phyloP scores from a whole-genome alignment of 2,329 filamentous ascomycete genomes.

The Sclerotinia trifoliorum region DNA sequence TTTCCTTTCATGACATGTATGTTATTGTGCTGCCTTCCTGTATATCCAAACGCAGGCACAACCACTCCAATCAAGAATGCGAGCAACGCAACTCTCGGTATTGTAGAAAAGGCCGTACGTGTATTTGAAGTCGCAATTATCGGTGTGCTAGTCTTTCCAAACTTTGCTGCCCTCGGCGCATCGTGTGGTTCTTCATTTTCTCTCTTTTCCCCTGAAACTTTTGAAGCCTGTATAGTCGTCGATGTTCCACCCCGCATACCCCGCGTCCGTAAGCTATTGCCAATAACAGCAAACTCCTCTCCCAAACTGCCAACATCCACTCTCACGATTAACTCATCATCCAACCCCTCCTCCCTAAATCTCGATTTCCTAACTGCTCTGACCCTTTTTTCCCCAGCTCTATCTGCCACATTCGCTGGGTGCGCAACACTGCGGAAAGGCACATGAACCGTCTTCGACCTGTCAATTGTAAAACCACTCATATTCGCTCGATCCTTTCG shows the following conservation, averaged over 20 bases:
- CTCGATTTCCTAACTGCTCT: constrained; percentile 9
- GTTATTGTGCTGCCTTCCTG: constrained; percentile 44
- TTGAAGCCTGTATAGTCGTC: not conserved
- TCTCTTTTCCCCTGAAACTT: not conserved
- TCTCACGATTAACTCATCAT: constrained; percentile 29
- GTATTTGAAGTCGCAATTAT: constrained; percentile 47
- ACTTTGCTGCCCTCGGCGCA: not conserved
- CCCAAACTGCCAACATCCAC: constrained; percentile 15
- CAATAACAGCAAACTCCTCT: not conserved
- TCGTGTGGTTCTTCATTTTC: not conserved
- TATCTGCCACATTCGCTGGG: not conserved
- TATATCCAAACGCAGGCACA: constrained; percentile 47
- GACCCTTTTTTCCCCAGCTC: not conserved
- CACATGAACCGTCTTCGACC: constrained; percentile 19
- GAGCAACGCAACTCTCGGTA: constrained; percentile 50
- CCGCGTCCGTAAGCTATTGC: not conserved
- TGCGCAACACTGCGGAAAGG: constrained; percentile 5
- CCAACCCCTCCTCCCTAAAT: constrained; percentile 35
- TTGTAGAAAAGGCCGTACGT: constrained; percentile 44
- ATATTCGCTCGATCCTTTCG: not conserved
- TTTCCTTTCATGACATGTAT: constrained; percentile 32
- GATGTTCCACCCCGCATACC: not conserved
- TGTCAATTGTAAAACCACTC: constrained; percentile 18
- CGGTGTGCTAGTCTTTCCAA: constrained; percentile 38
- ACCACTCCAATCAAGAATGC: constrained; percentile 52